These are phyloP conservation scores for Aspergillus neotritici DNA, from an alignment of 2,329 filamentous ascomycete species.

Conservation along the genomic window DNA sequence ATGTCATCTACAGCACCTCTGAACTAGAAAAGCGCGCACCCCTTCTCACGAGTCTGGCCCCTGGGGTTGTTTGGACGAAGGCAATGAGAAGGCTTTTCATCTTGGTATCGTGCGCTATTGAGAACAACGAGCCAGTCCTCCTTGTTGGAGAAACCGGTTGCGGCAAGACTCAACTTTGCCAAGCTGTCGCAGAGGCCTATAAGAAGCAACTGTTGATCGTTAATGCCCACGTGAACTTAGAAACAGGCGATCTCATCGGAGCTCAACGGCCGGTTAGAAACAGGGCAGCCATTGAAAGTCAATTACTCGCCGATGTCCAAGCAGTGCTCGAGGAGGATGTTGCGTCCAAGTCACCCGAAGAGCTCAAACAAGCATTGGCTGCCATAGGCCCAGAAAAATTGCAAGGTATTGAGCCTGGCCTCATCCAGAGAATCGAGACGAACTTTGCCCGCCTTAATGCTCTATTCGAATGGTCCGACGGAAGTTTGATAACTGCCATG, in stretches of 20 bases:
- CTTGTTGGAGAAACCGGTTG: constrained; percentile 96
- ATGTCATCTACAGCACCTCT: constrained; percentile 62
- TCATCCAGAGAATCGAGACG: constrained; percentile 41
- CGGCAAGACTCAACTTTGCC: constrained; percentile 94
- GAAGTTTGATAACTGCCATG: constrained; percentile 91
- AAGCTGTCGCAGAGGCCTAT: constrained; percentile 78
- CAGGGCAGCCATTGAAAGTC: constrained; percentile 63
- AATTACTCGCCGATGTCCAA: constrained; percentile 58
- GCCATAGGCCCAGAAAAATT: constrained; percentile 43
- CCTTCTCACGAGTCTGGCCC: constrained; percentile 31
- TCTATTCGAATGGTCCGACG: constrained; percentile 94
- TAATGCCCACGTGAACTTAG: constrained; percentile 97
- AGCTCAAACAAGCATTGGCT: constrained; percentile 57
- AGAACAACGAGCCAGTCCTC: constrained; percentile 87
- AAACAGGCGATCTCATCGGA: constrained; percentile 94
- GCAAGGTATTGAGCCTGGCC: constrained; percentile 44
- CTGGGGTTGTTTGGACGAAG: constrained; percentile 78
- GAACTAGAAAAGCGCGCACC: constrained; percentile 53
- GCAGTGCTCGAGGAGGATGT: constrained; percentile 33
- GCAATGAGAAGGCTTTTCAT: constrained; percentile 91
- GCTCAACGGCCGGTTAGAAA: constrained; percentile 90
- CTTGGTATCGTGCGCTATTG: constrained; percentile 77
- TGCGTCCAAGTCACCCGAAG: constrained; percentile 44
- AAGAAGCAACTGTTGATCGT: constrained; percentile 75
- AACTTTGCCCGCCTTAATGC: constrained; percentile 65